Evolutionary conservation across 1,284 basidiomycete genomes (phyloP).

Genomic region (Limonomyces culmigenus): DNA sequence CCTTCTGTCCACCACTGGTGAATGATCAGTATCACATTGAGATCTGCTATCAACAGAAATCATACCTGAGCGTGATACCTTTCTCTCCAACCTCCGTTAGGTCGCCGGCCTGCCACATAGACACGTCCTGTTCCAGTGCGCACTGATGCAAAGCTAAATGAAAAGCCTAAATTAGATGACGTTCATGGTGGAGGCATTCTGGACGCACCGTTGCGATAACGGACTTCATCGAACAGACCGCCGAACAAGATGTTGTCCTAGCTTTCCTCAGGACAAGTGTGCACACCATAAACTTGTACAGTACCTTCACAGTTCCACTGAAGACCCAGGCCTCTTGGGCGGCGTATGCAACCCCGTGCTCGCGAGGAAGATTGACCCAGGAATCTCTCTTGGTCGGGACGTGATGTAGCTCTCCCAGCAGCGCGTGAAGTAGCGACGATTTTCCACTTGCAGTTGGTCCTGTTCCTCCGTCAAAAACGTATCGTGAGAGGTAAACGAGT

Average conservation of each 20-base stretch:
- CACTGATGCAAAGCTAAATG: background rate
- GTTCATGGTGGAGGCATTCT: background rate
- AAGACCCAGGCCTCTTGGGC: background rate
- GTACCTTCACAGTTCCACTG: background rate
- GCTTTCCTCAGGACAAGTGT: background rate
- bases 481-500: background rate
- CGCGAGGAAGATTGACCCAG: background rate
- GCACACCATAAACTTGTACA: background rate
- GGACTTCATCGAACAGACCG: background rate
- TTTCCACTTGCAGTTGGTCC: background rate
- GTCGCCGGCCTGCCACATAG: background rate
- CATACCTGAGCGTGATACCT: background rate
- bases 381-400: background rate
- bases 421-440: background rate
- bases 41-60: too few relatives aligned
- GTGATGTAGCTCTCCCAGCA: background rate
- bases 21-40: too few relatives aligned
- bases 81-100: background rate
- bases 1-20: too few relatives aligned
- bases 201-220: background rate
- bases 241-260: background rate
- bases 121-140: background rate
- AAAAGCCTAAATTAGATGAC: background rate
- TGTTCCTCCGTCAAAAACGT: background rate
- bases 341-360: background rate